These are phyloP conservation scores for Cercophora newfieldiana DNA, from an alignment of 495 filamentous ascomycete species.

Conservation along the genomic window DNA sequence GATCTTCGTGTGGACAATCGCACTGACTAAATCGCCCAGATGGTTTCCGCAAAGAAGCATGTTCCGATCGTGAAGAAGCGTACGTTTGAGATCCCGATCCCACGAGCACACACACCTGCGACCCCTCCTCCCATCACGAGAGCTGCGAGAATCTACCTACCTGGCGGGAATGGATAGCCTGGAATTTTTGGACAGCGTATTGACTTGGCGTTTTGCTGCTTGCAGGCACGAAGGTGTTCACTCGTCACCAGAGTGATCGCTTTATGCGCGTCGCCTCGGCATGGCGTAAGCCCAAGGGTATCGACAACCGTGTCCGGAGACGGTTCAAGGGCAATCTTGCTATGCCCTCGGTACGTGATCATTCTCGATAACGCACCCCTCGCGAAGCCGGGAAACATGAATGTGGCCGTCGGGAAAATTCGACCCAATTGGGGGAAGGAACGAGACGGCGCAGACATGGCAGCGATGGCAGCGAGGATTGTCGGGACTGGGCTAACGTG, in stretches of 20 bases:
- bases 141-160: neutral
- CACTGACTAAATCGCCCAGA: conserved; percentile 58
- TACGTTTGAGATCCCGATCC: conserved; percentile 53
- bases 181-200: conserved; percentile 9
- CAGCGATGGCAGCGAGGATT: neutral
- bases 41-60: conserved; percentile 98
- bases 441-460: neutral
- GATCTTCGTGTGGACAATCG: conserved; percentile 5
- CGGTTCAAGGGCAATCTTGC: conserved; percentile 91
- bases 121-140: conserved; percentile 10
- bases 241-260: conserved; percentile 93
- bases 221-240: conserved; percentile 83
- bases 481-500: conserved; percentile 23
- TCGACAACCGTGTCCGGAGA: conserved; percentile 81
- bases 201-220: conserved; percentile 22
- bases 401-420: neutral
- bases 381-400: neutral
- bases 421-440: neutral
- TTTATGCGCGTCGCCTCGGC: conserved; percentile 83
- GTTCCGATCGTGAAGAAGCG: conserved; percentile 99
- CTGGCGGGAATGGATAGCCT: neutral
- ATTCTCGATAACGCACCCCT: neutral
- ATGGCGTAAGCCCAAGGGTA: conserved; percentile 99
- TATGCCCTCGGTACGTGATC: conserved; percentile 90
- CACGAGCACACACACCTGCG: conserved; percentile 12